phyloP scores from a whole-genome alignment of 768 basidiomycete genomes.

The Pulveroboletus sp. region DNA sequence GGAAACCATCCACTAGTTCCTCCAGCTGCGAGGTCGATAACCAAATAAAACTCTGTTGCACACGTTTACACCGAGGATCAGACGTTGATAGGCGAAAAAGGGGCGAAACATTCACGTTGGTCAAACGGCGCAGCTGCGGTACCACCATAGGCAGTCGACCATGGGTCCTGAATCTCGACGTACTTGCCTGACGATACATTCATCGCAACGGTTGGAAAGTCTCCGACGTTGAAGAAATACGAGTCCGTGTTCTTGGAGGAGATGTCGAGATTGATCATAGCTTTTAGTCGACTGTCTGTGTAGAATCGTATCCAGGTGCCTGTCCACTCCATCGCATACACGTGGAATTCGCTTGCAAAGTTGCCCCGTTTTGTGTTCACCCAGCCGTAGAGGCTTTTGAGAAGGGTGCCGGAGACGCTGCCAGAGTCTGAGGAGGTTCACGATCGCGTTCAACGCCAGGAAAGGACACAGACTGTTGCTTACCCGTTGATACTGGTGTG shows the following conservation, averaged over 20 bases:
- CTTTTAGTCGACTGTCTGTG: constrained; percentile 46
- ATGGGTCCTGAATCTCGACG: constrained; percentile 43
- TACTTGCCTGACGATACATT: constrained; percentile 37
- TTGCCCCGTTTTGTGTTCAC: constrained; percentile 37
- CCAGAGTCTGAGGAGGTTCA: constrained; percentile 2
- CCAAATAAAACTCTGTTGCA: constrained; percentile 68
- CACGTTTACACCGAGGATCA: constrained; percentile 6
- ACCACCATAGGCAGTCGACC: constrained; percentile 39
- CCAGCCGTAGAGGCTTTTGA: constrained; percentile 36
- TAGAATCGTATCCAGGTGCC: constrained; percentile 50
- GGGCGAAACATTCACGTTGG: constrained; percentile 24
- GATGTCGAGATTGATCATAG: constrained; percentile 49
- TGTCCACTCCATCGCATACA: constrained; percentile 59
- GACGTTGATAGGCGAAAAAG: neutral
- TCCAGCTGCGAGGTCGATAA: constrained; percentile 76
- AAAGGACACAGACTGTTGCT: neutral
- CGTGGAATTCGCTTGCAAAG: constrained; percentile 47
- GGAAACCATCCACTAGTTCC: constrained; percentile 60
- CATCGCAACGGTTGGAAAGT: constrained; percentile 46
- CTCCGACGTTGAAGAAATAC: constrained; percentile 48
- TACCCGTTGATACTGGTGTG: constrained; percentile 30
- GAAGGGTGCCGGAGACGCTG: constrained; percentile 21
- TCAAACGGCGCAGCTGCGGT: constrained; percentile 43
- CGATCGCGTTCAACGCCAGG: neutral
- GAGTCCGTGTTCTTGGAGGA: constrained; percentile 38